These are phyloP conservation scores for Colletotrichum noveboracense DNA, from an alignment of 2,329 filamentous ascomycete species.

Conservation along the genomic window DNA sequence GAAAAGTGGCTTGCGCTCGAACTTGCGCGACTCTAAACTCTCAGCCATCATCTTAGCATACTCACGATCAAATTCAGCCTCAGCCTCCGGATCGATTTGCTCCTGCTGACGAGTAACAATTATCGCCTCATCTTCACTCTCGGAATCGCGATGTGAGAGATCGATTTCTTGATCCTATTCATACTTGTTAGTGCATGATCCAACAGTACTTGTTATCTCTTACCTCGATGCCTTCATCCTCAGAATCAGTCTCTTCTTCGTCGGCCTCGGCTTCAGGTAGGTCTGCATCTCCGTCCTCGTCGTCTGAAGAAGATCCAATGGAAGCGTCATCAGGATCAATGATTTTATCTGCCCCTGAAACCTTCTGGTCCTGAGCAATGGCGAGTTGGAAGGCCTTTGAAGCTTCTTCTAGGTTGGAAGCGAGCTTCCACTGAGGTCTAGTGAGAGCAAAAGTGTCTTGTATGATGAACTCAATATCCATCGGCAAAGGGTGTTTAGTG, in stretches of 20 bases:
- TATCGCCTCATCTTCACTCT: constrained; percentile 86
- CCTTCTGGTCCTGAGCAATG: constrained; percentile 89
- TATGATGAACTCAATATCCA: constrained; percentile 97
- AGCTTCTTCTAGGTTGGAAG: constrained; percentile 82
- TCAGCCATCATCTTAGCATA: constrained; percentile 99
- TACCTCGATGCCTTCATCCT: constrained; percentile 3
- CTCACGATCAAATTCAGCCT: constrained; percentile 97
- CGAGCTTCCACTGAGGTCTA: constrained; percentile 91
- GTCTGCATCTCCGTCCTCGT: constrained; percentile 72
- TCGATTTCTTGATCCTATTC: constrained; percentile 54
- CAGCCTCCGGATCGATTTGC: constrained; percentile 87
- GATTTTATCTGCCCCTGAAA: constrained; percentile 71
- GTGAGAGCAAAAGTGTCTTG: constrained; percentile 89
- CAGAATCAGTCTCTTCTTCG: constrained; percentile 50
- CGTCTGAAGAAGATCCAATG: constrained; percentile 76
- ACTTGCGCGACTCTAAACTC: constrained; percentile 93
- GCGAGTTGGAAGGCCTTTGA: constrained; percentile 83
- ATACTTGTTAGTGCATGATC: not conserved
- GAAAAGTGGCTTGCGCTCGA: constrained; percentile 92
- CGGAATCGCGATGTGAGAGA: constrained; percentile 60
- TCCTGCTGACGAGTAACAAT: constrained; percentile 92
- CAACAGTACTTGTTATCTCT: not conserved
- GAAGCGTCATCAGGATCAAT: constrained; percentile 75
- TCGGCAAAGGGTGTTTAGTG: constrained; percentile 86
- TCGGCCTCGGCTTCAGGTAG: constrained; percentile 65